Conservation (phyloP, 345 rosid genomes). For the Moricandia arvensis region DNA sequence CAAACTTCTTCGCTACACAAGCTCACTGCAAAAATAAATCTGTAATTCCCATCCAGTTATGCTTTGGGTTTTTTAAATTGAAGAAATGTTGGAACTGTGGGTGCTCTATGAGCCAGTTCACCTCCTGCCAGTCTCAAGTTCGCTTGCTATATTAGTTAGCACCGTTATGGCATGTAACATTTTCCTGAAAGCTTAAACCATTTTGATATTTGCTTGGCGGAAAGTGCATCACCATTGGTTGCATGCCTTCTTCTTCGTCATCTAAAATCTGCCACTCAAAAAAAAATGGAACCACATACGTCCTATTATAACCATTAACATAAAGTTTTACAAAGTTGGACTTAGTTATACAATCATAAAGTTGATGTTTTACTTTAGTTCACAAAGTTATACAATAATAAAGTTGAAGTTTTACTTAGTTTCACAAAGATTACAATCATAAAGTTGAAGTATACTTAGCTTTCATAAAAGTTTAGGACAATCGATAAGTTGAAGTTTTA, state of each 20-base stretch:
- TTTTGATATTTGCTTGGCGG: too few species aligned
- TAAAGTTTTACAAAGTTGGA: background rate
- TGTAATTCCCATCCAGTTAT: background rate
- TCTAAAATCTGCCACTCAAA: too few species aligned
- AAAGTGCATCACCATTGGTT: too few species aligned
- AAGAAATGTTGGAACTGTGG: background rate
- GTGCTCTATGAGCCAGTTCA: background rate
- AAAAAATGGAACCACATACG: background rate
- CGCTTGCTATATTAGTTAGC: background rate
- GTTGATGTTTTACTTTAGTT: background rate
- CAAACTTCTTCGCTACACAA: background rate
- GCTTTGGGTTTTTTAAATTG: background rate
- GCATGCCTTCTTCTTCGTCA: too few species aligned
- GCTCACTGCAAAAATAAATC: background rate
- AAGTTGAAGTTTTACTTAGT: background rate
- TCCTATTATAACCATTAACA: background rate
- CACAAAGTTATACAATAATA: too few species aligned
- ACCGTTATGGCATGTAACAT: background rate
- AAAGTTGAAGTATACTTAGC: background rate
- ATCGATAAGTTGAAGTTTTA: too few species aligned
- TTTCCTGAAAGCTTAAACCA: too few species aligned
- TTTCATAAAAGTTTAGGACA: too few species aligned
- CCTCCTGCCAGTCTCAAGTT: background rate
- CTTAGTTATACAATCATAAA: background rate
- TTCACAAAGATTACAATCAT: background rate